These are phyloP conservation scores for Eucalyptus fibrosa DNA, from an alignment of 345 rosid species.

Conservation along the genomic window DNA sequence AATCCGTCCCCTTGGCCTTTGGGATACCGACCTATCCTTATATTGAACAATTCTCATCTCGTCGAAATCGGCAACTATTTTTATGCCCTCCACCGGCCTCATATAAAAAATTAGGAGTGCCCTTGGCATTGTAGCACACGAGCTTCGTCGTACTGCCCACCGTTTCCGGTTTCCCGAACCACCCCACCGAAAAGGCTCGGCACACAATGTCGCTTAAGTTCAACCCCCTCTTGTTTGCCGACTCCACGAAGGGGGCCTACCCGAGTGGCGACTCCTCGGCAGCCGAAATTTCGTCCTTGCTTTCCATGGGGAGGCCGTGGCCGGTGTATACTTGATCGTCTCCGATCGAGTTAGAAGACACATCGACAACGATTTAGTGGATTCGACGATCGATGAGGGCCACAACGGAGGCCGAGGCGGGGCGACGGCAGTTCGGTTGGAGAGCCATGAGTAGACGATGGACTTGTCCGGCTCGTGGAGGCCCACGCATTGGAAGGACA, in stretches of 20 bases:
- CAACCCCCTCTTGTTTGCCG: not conserved
- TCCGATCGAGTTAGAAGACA: not conserved
- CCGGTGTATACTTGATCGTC: not conserved
- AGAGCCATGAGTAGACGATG: not conserved
- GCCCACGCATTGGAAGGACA: not conserved
- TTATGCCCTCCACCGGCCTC: not conserved
- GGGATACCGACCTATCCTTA: not conserved
- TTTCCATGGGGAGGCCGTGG: not conserved
- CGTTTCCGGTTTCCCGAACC: not conserved
- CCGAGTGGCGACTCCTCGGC: not conserved
- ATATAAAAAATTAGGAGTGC: not conserved
- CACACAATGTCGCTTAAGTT: not conserved
- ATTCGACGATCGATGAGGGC: not conserved
- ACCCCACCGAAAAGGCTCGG: not conserved
- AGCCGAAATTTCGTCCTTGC: not conserved
- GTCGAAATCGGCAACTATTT: not conserved
- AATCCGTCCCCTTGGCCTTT: not conserved
- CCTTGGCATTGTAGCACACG: not conserved
- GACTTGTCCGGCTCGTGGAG: not conserved
- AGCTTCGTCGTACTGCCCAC: not conserved
- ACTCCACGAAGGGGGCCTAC: not conserved
- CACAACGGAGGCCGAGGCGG: not conserved
- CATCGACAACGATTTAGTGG: not conserved
- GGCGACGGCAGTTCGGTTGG: not conserved
- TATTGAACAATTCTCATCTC: not conserved